Base-by-base conservation (phyloP, 495 filamentous ascomycete genomes). In the Antarctomyces pellizariae region DNA sequence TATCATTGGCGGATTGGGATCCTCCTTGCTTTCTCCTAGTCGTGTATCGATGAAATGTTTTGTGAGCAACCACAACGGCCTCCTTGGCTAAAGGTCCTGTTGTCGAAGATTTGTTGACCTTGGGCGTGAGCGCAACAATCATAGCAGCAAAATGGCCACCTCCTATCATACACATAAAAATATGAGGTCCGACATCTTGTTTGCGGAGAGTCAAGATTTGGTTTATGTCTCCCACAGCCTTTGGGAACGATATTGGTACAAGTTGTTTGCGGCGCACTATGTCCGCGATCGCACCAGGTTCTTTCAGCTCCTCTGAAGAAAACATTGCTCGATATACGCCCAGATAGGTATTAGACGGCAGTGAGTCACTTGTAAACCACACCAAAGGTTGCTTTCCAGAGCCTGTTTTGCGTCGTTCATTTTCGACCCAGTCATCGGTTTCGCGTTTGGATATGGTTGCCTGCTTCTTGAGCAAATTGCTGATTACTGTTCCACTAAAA, bases 111-210 rank as follows among this genome's bases (percentile, higher is more conserved):
- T 79, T 82, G 26, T 64, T 66, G 21, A 67, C 50, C 35, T 75
- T 79, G 0, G 89, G 83, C 0, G 75, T 70, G 2, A 95, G 57
- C 2, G 80, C 78, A 11, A 95, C 71, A 17, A 95, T 55, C 82
- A 95, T 93, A 12, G 75, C 89, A 0, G 86, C 86, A 44, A 97
- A 95, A 39, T 97, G 86, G 1, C 86, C 86, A 35, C 86, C 86
- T 5, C 86, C 86, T 29, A 95, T 89, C 86, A 97, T 97, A 46
- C 82, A 95, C 30, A 95, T 63, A 41, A 97, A 92, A 14, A 90
- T 64, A 38, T 92, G 83, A 4, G 77, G 76, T 15, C 67, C 56
- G 21, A 63, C 62, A 43, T 63, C 56, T 2, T 50, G 46, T 6
- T 52, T 38, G 0, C 61, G 54, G 3, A 58, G 35, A 1, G 55